These are phyloP conservation scores for Oryza meyeriana DNA, from an alignment of 176 grass and related monocot genomes.

Conservation along the genomic window DNA sequence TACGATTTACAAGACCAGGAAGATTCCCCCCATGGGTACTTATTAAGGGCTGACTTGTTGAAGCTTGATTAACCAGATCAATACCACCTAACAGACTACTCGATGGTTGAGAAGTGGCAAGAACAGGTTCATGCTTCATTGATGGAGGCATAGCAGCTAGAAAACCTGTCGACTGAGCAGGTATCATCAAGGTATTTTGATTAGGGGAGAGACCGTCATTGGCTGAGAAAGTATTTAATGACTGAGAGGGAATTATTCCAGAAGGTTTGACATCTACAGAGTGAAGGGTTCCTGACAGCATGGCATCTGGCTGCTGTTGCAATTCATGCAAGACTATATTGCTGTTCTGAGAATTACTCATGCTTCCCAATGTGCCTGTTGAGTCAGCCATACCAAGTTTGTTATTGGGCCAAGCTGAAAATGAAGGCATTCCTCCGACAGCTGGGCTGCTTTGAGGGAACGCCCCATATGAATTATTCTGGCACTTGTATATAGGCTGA, in stretches of 20 bases:
- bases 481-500: constrained; percentile 69
- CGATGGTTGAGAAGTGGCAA: constrained; percentile 44
- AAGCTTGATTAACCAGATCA: constrained; percentile 59
- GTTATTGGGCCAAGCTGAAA: constrained; percentile 63
- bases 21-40: constrained; percentile 40
- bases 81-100: constrained; percentile 48
- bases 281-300: constrained; percentile 56
- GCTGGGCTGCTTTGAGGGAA: constrained; percentile 45
- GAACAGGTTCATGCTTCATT: constrained; percentile 56
- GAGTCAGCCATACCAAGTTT: constrained; percentile 52
- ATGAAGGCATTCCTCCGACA: constrained; percentile 53
- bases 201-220: constrained; percentile 45
- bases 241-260: constrained; percentile 73
- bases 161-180: constrained; percentile 54
- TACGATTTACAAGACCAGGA: constrained; percentile 37
- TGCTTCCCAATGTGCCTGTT: constrained; percentile 24
- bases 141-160: constrained; percentile 45
- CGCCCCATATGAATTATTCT: constrained; percentile 47
- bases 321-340: constrained; percentile 53
- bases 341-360: constrained; percentile 53
- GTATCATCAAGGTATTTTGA: constrained; percentile 60
- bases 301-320: constrained; percentile 57
- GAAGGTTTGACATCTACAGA: constrained; percentile 78
- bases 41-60: constrained; percentile 46
- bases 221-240: constrained; percentile 55